Evolutionary conservation across 257 asterid species (phyloP), one percentile per base, ranked within the genome.

Genomic region (Primulina huaijiensis): DNA sequence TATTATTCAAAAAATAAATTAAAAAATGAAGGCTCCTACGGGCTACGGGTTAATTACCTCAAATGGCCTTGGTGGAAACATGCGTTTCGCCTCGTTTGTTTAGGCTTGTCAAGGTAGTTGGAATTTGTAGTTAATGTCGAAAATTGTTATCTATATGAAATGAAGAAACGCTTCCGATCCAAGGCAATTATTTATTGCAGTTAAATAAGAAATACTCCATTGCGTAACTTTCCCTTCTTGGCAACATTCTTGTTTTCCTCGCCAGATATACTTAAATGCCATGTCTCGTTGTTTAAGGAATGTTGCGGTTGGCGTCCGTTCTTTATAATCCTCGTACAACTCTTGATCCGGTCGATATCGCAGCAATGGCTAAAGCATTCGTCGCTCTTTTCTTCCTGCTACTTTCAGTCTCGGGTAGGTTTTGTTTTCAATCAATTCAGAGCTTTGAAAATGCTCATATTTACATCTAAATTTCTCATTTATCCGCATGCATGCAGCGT

Each of bases 341-440:
- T 50, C 8, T 50, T 46, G n/a, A 14, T 16, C n/a, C 6, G 2
- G 14, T 16, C 38, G 30, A 19, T 16, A 27, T 27, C 30, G 30
- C 58, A 46, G n/a, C 58, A 0, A 85, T 85, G 87, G 82, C 79
- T 69, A 85, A 80, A 80, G 65, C 70, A 43, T 30, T 19, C 37
- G 16, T 65, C 38, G 8, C 78, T 5, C 53, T 72, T 67, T 23
- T 72, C 16, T n/a, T 80, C 67, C 43, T 74, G 20, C 69, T 76
- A 25, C 16, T 66, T 67, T 70, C 68, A 65, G 58, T 72, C 71
- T 78, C 80, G 78, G 86, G 90, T 80, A 61, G 2, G 46, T 27
- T 38, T 8, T 8, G 14, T 38, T 38, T 27, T 6, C 8, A 40
- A 40, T 25, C 29, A 33, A 38, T 38, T 38, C 50, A 38, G 50